phyloP scores from a whole-genome alignment of 2,329 filamentous ascomycete genomes.

The Fusarium annulatum region DNA sequence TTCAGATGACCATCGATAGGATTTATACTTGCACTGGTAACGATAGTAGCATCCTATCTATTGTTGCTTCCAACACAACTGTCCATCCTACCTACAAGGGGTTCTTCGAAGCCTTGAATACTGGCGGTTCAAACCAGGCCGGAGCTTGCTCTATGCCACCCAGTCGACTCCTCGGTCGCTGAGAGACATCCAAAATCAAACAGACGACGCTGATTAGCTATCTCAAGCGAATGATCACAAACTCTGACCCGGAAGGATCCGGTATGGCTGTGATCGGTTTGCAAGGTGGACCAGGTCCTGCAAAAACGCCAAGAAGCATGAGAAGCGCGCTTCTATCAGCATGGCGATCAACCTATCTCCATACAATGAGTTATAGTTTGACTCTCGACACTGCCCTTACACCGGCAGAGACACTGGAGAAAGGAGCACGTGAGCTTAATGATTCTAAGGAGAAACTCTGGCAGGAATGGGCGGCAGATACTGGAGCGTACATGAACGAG shows the following conservation, averaged over 20 bases:
- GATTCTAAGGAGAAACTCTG: not conserved
- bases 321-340: not conserved
- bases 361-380: not conserved
- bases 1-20: not conserved
- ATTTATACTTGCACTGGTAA: not conserved
- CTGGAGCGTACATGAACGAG: not conserved
- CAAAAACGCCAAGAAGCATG: not conserved
- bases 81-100: not conserved
- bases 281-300: not conserved
- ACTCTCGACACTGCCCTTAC: not conserved
- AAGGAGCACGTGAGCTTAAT: not conserved
- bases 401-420: not conserved
- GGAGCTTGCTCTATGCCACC: not conserved
- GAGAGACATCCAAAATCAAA: not conserved
- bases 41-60: accelerated
- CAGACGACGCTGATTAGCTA: not conserved
- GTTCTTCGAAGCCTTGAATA: not conserved
- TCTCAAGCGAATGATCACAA: not conserved
- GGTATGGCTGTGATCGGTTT: not conserved
- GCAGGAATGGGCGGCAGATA: not conserved
- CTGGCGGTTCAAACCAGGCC: not conserved
- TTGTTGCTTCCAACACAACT: not conserved
- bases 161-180: not conserved
- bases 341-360: not conserved
- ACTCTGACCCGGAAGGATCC: not conserved